phyloP scores from a whole-genome alignment of 768 basidiomycete species.

The Lactifluus rugatus region DNA sequence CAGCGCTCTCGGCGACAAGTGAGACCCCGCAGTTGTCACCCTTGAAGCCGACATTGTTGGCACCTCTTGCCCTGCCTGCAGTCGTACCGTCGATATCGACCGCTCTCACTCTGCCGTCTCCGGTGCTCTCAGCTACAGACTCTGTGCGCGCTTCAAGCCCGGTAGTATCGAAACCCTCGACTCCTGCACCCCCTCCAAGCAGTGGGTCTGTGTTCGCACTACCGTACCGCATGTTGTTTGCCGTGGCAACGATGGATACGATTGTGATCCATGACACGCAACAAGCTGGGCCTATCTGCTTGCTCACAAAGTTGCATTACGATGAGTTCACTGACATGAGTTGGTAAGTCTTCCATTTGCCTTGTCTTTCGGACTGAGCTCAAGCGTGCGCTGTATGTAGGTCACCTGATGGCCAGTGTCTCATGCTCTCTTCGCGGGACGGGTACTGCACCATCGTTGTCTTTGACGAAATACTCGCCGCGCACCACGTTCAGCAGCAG shows the following conservation, averaged over 20 bases:
- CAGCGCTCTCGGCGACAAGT: conserved; percentile 11
- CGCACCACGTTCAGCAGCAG: conserved; percentile 85
- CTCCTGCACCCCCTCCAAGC: conserved; percentile 37
- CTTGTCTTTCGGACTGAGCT: not conserved
- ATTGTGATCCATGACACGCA: conserved; percentile 95
- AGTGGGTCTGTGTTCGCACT: conserved; percentile 73
- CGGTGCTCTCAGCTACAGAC: conserved; percentile 43
- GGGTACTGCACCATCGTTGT: conserved; percentile 94
- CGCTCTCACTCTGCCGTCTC: conserved; percentile 31
- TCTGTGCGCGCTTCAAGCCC: conserved; percentile 27
- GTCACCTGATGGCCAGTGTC: conserved; percentile 92
- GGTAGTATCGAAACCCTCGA: conserved; percentile 33
- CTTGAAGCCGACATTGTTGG: conserved; percentile 17
- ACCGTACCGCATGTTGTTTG: conserved; percentile 90
- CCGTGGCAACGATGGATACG: conserved; percentile 94
- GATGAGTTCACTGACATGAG: conserved; percentile 96
- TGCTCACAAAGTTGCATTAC: conserved; percentile 92
- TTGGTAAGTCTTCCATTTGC: conserved; percentile 52
- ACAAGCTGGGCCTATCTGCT: conserved; percentile 82
- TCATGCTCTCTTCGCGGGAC: conserved; percentile 87
- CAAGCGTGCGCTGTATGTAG: conserved; percentile 40
- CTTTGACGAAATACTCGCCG: conserved; percentile 88
- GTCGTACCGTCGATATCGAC: not conserved
- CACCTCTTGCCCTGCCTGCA: conserved; percentile 17
- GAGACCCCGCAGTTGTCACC: conserved; percentile 19